Evolutionary conservation across 176 grass and related monocot genomes (phyloP).

Genomic region (Sorghum bicolor): Sorghum_bicolor_NCBIv3 NC_012871.2:61647501-61648000

Average conservation of each 20-base stretch:
- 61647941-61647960: conserved; percentile 34
- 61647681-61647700: conserved; percentile 51
- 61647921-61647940: conserved; percentile 32
- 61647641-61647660: conserved; percentile 68
- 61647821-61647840: conserved; percentile 36
- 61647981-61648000: conserved; percentile 47
- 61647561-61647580: conserved; percentile 46
- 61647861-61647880: conserved; percentile 46
- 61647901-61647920: not conserved
- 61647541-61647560: conserved; percentile 3
- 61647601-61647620: conserved; percentile 81
- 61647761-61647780: conserved; percentile 39
- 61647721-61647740: conserved; percentile 42
- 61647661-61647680: conserved; percentile 68
- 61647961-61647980: conserved; percentile 51
- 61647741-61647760: conserved; percentile 17
- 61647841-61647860: conserved; percentile 42
- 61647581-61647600: conserved; percentile 69
- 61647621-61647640: conserved; percentile 75
- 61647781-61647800: conserved; percentile 36
- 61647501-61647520: conserved; percentile 13
- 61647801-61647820: conserved; percentile 56
- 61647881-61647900: conserved; percentile 44
- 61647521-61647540: not conserved
- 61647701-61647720: conserved; percentile 35